A percentile compares a stretch with the other conserved stretches of the same genome.
phyloP scores from a whole-genome alignment of 1,284 basidiomycete genomes.

The Ceratobasidium papillatum region DNA sequence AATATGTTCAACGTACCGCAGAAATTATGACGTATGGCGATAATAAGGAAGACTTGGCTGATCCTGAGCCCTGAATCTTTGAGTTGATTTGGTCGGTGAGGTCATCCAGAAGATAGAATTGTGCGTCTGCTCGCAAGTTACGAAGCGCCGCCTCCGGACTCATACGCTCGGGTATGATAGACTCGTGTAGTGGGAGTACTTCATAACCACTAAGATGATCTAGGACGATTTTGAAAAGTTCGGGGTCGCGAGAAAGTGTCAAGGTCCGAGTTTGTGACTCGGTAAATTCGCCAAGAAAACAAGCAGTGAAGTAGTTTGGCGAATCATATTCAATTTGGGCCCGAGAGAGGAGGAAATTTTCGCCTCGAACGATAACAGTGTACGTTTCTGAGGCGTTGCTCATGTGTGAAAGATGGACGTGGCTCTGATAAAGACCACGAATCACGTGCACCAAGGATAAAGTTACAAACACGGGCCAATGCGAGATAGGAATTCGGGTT shows the following conservation, averaged over 20 bases:
- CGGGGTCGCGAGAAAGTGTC: not conserved
- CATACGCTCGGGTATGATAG: not conserved
- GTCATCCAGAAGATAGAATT: not conserved
- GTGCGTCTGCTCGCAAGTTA: not conserved
- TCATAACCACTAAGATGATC: conserved; percentile 14
- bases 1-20: no score
- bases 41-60: not conserved
- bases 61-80: not conserved
- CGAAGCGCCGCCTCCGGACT: not conserved
- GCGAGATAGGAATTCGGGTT: no score
- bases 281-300: conserved; percentile 4
- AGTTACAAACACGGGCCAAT: no score
- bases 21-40: not conserved
- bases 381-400: not conserved
- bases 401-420: not conserved
- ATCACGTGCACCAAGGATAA: not conserved
- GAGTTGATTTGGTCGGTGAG: not conserved
- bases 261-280: not conserved
- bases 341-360: not conserved
- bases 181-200: not conserved
- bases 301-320: not conserved
- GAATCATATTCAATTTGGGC: conserved; percentile 3
- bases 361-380: not conserved
- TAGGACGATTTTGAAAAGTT: conserved; percentile 16
- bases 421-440: no score